Evolutionary conservation across 352 stramenopile genomes (phyloP).

Genomic region (Pythium brassicae): DNA sequence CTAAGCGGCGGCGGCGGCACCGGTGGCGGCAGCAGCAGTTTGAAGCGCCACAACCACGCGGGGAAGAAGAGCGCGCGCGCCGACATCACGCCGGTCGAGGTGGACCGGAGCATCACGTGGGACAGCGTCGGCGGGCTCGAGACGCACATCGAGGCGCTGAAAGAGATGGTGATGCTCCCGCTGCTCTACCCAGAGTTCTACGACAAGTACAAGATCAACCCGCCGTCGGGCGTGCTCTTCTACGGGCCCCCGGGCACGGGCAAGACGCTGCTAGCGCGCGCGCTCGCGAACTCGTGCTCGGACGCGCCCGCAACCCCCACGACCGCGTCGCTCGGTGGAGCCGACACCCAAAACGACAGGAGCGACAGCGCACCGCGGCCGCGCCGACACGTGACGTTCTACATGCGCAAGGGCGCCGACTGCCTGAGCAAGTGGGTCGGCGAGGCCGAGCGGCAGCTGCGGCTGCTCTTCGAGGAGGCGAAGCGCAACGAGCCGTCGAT

Average conservation of each 20-base stretch:
- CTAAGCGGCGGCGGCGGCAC: constrained; percentile 19
- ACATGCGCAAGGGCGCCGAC: constrained; percentile 92
- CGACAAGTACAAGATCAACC: constrained; percentile 81
- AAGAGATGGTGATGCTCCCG: constrained; percentile 93
- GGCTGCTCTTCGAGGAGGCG: constrained; percentile 89
- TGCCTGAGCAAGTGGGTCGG: constrained; percentile 92
- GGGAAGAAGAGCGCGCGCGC: constrained; percentile 40
- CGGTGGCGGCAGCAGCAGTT: constrained; percentile 15
- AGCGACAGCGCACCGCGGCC: constrained; percentile 10
- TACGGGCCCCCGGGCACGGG: constrained; percentile 90
- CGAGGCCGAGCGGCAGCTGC: constrained; percentile 88
- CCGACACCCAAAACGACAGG: background rate
- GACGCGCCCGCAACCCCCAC: constrained; percentile 18
- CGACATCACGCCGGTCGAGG: constrained; percentile 79
- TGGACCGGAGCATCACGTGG: constrained; percentile 84
- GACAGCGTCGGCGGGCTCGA: constrained; percentile 81
- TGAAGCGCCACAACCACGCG: constrained; percentile 22
- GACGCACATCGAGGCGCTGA: constrained; percentile 85
- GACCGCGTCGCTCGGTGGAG: background rate
- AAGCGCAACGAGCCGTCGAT: constrained; percentile 90
- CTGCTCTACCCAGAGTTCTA: constrained; percentile 93
- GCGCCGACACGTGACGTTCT: constrained; percentile 86
- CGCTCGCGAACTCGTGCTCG: constrained; percentile 85
- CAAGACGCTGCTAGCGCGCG: constrained; percentile 89
- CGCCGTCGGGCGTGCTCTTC: constrained; percentile 85